These are phyloP conservation scores for Gentiana dahurica DNA, from an alignment of 257 asterid species.

Conservation along the genomic window DNA sequence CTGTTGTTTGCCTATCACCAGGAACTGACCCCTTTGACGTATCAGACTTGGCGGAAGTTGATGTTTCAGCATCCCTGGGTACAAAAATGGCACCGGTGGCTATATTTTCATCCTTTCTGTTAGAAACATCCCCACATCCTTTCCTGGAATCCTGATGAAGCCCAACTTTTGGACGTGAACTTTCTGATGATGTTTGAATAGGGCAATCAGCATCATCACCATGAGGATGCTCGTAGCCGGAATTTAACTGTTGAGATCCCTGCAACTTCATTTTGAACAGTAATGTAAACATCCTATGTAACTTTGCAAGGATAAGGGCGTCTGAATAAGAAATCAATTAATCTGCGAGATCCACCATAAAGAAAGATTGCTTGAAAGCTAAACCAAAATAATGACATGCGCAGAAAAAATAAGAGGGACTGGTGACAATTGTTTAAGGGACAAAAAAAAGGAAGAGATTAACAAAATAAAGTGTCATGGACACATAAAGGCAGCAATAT, in stretches of 20 bases:
- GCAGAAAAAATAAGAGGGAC: constrained; percentile 8
- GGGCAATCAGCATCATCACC: constrained; percentile 21
- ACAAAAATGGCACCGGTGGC: constrained; percentile 23
- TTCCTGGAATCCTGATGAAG: constrained; percentile 23
- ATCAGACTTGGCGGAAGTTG: constrained; percentile 24
- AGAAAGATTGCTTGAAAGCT: background rate
- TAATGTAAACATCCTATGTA: background rate
- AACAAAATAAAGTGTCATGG: background rate
- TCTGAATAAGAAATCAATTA: background rate
- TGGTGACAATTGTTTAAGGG: background rate
- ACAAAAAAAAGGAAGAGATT: background rate
- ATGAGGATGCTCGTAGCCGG: constrained; percentile 34
- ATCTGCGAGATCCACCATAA: background rate
- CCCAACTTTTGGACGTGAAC: constrained; percentile 22
- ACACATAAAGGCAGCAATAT: too few species aligned
- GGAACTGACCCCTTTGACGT: constrained; percentile 26
- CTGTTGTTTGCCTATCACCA: constrained; percentile 34
- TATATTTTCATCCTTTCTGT: constrained; percentile 18
- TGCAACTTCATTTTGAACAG: constrained; percentile 21
- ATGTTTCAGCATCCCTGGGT: constrained; percentile 27
- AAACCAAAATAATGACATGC: constrained; percentile 2
- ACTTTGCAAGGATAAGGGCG: background rate
- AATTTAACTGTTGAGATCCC: constrained; percentile 35
- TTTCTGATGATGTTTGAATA: constrained; percentile 18
- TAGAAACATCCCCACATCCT: constrained; percentile 17